These are phyloP conservation scores for Reticulascus tulasneorum DNA, from an alignment of 2,329 filamentous ascomycete genomes.

Conservation along the genomic window DNA sequence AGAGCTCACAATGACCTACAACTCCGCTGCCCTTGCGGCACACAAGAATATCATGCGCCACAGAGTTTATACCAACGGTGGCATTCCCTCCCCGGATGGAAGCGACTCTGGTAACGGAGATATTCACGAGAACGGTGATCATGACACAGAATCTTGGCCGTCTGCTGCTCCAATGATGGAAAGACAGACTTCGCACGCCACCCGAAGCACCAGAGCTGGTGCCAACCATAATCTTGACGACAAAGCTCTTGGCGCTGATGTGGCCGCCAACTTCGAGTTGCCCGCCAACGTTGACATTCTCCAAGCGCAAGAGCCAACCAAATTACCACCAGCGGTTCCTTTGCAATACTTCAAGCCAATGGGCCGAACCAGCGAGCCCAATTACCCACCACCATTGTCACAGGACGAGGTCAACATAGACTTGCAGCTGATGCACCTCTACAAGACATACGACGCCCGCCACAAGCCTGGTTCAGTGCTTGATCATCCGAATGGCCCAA, in stretches of 20 bases:
- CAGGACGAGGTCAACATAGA: constrained; percentile 52
- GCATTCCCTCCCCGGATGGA: constrained; percentile 46
- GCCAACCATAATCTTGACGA: constrained; percentile 53
- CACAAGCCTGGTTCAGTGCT: constrained; percentile 54
- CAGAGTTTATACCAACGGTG: constrained; percentile 46
- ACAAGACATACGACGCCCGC: constrained; percentile 51
- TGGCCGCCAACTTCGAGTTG: constrained; percentile 58
- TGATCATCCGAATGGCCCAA: constrained; percentile 49
- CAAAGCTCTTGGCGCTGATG: constrained; percentile 56
- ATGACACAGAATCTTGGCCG: constrained; percentile 41
- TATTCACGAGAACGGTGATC: constrained; percentile 44
- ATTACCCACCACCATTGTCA: constrained; percentile 48
- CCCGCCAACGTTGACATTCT: constrained; percentile 56
- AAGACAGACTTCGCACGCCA: constrained; percentile 60
- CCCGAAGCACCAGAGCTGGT: constrained; percentile 56
- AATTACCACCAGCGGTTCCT: constrained; percentile 54
- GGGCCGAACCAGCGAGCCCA: constrained; percentile 49
- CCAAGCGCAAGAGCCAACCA: constrained; percentile 49
- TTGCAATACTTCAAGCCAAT: constrained; percentile 58
- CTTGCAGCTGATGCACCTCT: constrained; percentile 54
- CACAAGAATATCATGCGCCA: constrained; percentile 60
- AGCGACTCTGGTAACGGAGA: constrained; percentile 51
- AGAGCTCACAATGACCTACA: constrained; percentile 63
- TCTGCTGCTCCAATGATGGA: constrained; percentile 59
- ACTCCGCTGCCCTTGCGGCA: constrained; percentile 56